These are phyloP conservation scores for Ogataea thermomethanolica DNA, from an alignment of 805 yeast genomes.

Conservation along the genomic window DNA sequence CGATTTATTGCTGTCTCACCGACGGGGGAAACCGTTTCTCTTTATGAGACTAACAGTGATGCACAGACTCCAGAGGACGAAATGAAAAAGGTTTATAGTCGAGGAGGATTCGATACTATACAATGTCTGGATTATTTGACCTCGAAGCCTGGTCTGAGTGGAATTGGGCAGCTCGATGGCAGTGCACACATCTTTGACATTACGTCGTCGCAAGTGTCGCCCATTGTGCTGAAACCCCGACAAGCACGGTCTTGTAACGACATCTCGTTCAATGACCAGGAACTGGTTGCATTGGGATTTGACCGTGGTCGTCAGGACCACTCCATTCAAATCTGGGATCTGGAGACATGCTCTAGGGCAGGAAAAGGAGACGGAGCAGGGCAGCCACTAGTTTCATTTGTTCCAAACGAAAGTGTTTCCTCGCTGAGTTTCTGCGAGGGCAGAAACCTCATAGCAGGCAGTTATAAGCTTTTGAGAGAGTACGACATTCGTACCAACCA, in stretches of 20 bases:
- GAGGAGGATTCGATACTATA: conserved; percentile 64
- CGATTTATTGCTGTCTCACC: conserved; percentile 69
- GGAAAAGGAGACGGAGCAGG: conserved; percentile 48
- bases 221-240: conserved; percentile 50
- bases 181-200: conserved; percentile 61
- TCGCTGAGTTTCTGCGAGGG: conserved; percentile 63
- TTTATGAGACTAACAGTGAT: conserved; percentile 52
- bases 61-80: conserved; percentile 39
- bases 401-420: conserved; percentile 71
- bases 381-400: conserved; percentile 53
- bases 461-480: conserved; percentile 73
- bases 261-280: conserved; percentile 61
- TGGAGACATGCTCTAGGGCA: conserved; percentile 51
- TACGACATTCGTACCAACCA: conserved; percentile 65
- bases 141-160: conserved; percentile 53
- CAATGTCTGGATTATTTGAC: conserved; percentile 65
- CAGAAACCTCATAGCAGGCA: conserved; percentile 60
- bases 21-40: conserved; percentile 72
- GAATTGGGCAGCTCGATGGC: conserved; percentile 76
- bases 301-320: conserved; percentile 76
- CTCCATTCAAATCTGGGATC: conserved; percentile 77
- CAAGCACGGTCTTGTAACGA: conserved; percentile 75
- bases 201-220: conserved; percentile 32
- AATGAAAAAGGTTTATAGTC: conserved; percentile 47
- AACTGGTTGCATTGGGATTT: conserved; percentile 70